These are phyloP conservation scores for Centella asiatica DNA, from an alignment of 129 eudicot genomes.

Conservation along the genomic window DNA sequence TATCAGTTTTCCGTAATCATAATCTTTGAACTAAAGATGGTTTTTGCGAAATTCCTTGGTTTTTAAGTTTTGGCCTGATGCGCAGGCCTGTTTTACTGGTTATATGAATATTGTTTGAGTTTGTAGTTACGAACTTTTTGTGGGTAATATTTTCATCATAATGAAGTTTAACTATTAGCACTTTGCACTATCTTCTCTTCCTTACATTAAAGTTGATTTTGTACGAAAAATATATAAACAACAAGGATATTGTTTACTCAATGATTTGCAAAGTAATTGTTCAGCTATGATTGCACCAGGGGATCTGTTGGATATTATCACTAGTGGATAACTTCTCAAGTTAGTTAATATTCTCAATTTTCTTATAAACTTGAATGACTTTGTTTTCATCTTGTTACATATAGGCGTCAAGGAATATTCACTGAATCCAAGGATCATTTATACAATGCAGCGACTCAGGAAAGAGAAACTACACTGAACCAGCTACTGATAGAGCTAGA, in stretches of 20 bases:
- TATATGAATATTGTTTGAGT: no score
- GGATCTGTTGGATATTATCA: background rate
- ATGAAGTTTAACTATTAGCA: background rate
- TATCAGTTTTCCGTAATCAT: no score
- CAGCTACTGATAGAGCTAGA: conserved; percentile 93
- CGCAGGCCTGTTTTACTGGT: background rate
- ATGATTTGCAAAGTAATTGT: background rate
- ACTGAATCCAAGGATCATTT: conserved; percentile 39
- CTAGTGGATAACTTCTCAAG: background rate
- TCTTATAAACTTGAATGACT: background rate
- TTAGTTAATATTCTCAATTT: background rate
- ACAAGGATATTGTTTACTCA: no score
- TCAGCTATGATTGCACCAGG: background rate
- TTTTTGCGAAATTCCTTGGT: no score
- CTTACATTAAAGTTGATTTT: no score
- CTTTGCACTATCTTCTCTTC: background rate
- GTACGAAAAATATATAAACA: no score
- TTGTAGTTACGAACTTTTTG: no score
- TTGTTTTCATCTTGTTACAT: conserved; percentile 13
- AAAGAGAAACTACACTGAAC: conserved; percentile 89
- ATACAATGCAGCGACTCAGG: conserved; percentile 90
- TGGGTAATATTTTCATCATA: no score
- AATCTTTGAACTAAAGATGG: no score
- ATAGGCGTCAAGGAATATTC: conserved; percentile 74
- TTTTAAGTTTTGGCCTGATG: background rate